These are phyloP conservation scores for Petrea volubilis DNA, from an alignment of 257 asterid species.

Conservation along the genomic window DNA sequence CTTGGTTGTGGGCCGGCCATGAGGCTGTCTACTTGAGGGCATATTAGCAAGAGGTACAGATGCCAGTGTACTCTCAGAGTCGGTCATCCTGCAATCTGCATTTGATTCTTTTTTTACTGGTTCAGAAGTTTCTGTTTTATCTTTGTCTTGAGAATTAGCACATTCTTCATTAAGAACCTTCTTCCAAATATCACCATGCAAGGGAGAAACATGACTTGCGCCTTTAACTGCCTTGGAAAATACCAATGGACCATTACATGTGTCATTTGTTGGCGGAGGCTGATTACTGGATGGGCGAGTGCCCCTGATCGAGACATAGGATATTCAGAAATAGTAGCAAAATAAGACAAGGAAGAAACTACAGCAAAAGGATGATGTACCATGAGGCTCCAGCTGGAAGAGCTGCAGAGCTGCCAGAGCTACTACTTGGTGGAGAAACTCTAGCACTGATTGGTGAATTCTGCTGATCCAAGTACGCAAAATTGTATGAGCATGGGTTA, in stretches of 20 bases:
- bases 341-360: constrained; percentile 1
- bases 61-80: constrained; percentile 30
- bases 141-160: constrained; percentile 36
- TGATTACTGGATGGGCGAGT: constrained; percentile 62
- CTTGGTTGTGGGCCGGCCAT: constrained; percentile 34
- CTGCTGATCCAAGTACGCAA: constrained; percentile 31
- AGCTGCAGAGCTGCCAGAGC: constrained; percentile 84
- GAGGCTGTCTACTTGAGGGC: constrained; percentile 39
- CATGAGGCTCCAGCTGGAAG: constrained; percentile 96
- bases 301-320: constrained; percentile 60
- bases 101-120: constrained; percentile 31
- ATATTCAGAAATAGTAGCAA: constrained; percentile 20
- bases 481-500: neutral
- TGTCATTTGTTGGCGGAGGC: constrained; percentile 44
- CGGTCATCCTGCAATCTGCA: constrained; percentile 35
- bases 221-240: constrained; percentile 53
- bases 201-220: constrained; percentile 41
- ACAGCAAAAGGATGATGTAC: constrained; percentile 40
- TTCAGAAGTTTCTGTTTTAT: constrained; percentile 32
- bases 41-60: constrained; percentile 29
- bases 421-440: constrained; percentile 71
- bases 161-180: constrained; percentile 39
- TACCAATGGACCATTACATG: constrained; percentile 38
- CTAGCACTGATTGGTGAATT: constrained; percentile 32
- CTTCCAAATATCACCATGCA: constrained; percentile 49